These are phyloP conservation scores for Urostyla sp. DNA, from an alignment of 73 alveolate genomes.

Conservation along the genomic window DNA sequence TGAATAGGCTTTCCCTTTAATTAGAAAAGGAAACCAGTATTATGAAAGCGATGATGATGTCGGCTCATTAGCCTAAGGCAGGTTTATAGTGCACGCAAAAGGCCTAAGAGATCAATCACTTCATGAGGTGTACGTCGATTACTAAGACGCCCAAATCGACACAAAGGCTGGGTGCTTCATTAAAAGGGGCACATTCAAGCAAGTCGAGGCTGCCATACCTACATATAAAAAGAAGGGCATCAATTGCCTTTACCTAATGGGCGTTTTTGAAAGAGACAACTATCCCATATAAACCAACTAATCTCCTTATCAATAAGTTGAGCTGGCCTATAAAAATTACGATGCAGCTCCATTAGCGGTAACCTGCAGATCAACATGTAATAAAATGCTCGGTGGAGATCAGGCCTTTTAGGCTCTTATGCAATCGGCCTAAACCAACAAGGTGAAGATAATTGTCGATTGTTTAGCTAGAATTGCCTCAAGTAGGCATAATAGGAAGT, in stretches of 20 bases:
- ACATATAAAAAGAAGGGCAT: constrained; percentile 80
- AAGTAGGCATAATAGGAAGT: constrained; percentile 87
- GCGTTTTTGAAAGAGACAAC: constrained; percentile 97
- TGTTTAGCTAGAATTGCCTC: constrained; percentile 94
- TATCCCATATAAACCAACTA: constrained; percentile 66
- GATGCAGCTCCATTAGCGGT: constrained; percentile 95
- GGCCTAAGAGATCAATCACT: constrained; percentile 84
- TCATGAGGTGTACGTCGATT: constrained; percentile 97
- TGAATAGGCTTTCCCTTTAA: constrained; percentile 14
- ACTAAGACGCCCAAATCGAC: constrained; percentile 88
- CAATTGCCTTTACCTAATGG: constrained; percentile 94
- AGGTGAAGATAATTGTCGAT: constrained; percentile 93
- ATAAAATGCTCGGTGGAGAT: constrained; percentile 96
- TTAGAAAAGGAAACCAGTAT: background rate
- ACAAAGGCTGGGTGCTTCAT: constrained; percentile 75
- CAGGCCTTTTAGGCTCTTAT: constrained; percentile 83
- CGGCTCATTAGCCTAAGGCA: constrained; percentile 87
- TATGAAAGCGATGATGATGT: constrained; percentile 64
- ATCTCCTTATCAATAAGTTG: too few species aligned
- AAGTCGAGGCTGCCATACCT: constrained; percentile 82
- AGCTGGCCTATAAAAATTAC: constrained; percentile 75
- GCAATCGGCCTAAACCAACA: constrained; percentile 82
- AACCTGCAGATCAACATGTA: constrained; percentile 88
- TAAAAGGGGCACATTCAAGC: constrained; percentile 90
- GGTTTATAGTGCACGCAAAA: constrained; percentile 93